Evolutionary conservation across 176 grass and related monocot genomes (phyloP).

Genomic region (Secale cereale): DNA sequence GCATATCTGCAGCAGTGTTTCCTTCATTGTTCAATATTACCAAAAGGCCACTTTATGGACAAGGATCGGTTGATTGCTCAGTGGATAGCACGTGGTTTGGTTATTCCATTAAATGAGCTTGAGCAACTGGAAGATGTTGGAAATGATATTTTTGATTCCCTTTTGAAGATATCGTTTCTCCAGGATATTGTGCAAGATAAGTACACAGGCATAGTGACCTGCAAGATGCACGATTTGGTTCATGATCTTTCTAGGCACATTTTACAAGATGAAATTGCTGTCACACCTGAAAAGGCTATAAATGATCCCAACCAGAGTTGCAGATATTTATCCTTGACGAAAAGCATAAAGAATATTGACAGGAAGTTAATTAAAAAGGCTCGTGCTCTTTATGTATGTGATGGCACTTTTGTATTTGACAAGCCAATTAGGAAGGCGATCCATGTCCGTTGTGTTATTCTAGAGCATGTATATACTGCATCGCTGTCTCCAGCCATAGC

Average conservation of each 20-base stretch:
- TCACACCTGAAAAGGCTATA: not conserved
- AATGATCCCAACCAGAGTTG: not conserved
- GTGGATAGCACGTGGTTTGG: conserved; percentile 41
- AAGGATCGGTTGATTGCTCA: conserved; percentile 31
- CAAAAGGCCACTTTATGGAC: not conserved
- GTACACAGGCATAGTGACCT: not conserved
- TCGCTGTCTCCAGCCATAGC: not conserved
- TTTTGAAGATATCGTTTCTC: conserved; percentile 32
- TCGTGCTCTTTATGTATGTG: conserved; percentile 19
- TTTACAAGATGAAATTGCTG: conserved; percentile 3
- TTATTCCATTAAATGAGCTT: not conserved
- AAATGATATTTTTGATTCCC: conserved; percentile 10
- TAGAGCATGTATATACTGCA: not conserved
- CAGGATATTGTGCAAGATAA: not conserved
- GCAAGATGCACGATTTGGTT: conserved; percentile 36
- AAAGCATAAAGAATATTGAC: not conserved
- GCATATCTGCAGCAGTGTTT: conserved; percentile 25
- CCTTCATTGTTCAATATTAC: conserved; percentile 17
- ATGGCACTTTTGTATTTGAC: not conserved
- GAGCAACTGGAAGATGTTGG: not conserved
- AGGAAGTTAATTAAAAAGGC: not conserved
- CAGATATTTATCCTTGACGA: conserved; percentile 7
- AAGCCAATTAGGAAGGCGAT: conserved; percentile 2
- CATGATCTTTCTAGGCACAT: conserved; percentile 26
- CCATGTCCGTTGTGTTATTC: not conserved